Evolutionary conservation across 2,329 filamentous ascomycete species (phyloP).

Genomic region (Epichloe bromicola): DNA sequence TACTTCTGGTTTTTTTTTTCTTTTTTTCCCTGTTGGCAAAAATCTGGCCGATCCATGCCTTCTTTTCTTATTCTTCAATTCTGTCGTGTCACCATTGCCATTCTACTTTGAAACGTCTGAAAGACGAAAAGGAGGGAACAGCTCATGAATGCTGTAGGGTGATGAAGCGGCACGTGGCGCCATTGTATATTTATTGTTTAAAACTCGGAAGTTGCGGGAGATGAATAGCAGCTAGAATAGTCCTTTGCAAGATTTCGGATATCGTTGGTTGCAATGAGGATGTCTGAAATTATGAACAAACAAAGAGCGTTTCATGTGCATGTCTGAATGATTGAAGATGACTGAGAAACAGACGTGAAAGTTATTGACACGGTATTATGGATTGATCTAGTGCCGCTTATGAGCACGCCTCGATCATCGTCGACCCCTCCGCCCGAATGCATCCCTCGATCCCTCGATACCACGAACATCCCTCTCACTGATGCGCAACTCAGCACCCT

Average conservation of each 20-base stretch:
- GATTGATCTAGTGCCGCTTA: background rate
- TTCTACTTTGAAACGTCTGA: constrained; percentile 11
- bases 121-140: constrained; percentile 11
- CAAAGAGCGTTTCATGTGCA: background rate
- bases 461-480: constrained; percentile 63
- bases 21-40: constrained; percentile 12
- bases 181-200: constrained; percentile 20
- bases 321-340: background rate
- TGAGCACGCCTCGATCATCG: constrained; percentile 1
- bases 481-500: constrained; percentile 64
- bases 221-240: background rate
- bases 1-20: constrained; percentile 4
- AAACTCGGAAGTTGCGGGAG: constrained; percentile 4
- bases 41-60: background rate
- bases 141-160: constrained; percentile 13
- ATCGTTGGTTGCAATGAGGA: background rate
- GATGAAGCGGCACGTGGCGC: constrained; percentile 9
- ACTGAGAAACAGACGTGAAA: too few relatives aligned
- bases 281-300: constrained; percentile 10
- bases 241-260: background rate
- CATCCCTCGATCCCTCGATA: constrained; percentile 45
- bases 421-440: constrained; percentile 25
- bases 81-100: constrained; percentile 11
- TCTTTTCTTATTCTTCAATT: constrained; percentile 5
- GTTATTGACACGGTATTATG: too few relatives aligned